Evolutionary conservation across 2,329 filamentous ascomycete genomes (phyloP).

Genomic region (Stenocarpella maydis): DNA sequence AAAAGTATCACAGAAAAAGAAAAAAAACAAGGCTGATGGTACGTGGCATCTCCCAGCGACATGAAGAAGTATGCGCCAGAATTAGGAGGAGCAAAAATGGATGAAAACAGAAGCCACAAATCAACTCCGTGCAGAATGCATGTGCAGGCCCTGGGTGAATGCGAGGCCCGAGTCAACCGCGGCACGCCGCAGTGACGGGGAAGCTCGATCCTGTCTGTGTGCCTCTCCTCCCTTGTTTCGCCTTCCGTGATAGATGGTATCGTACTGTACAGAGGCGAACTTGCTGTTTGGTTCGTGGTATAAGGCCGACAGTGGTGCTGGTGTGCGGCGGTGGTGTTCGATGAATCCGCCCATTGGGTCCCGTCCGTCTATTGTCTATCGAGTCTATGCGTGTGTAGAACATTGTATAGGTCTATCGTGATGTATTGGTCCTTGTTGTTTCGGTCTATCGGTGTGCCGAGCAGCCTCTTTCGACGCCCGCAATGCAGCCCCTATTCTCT

Average conservation of each 20-base stretch:
- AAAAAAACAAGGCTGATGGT: neutral
- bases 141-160: neutral
- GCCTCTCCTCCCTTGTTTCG: neutral
- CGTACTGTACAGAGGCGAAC: slow-evolving; percentile 1
- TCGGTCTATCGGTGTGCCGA: slow-evolving; percentile 7
- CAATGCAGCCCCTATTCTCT: neutral
- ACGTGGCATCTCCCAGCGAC: neutral
- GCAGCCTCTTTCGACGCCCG: slow-evolving; percentile 8
- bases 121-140: slow-evolving; percentile 17
- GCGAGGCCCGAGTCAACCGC: neutral
- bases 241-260: neutral
- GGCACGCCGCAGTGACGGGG: neutral
- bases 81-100: neutral
- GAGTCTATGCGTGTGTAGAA: slow-evolving; percentile 18
- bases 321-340: too few species aligned
- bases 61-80: neutral
- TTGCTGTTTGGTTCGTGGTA: neutral
- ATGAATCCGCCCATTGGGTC: neutral
- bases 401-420: slow-evolving; percentile 19
- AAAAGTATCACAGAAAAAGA: neutral
- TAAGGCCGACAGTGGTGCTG: neutral
- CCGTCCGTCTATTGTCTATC: slow-evolving; percentile 14
- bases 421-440: neutral
- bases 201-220: neutral
- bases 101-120: neutral